A percentile compares a stretch with the other conserved stretches of the same genome.
Evolutionary conservation across 805 yeast genomes (phyloP).

Genomic region (Candida hungchunana): DNA sequence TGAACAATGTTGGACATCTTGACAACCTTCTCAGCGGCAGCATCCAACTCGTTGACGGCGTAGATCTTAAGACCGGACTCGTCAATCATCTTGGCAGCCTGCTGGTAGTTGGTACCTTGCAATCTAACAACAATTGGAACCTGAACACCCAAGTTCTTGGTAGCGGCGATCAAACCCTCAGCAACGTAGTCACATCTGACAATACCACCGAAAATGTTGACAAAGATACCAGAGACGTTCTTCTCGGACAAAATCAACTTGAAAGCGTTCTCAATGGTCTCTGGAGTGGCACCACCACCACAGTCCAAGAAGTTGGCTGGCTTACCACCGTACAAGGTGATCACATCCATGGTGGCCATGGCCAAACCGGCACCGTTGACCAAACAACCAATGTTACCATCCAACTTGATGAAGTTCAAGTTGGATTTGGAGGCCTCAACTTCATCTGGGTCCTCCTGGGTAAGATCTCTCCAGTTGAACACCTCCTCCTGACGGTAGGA

Average conservation of each 20-base stretch:
- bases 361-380: slow-evolving; percentile 99
- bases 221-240: slow-evolving; percentile 91
- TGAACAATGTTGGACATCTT: slow-evolving; percentile 46
- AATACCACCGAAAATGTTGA: slow-evolving; percentile 98
- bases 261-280: slow-evolving; percentile 96
- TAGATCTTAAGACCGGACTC: slow-evolving; percentile 91
- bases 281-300: slow-evolving; percentile 99
- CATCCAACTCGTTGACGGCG: slow-evolving; percentile 89
- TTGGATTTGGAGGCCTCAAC: slow-evolving; percentile 86
- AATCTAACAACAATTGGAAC: slow-evolving; percentile 97
- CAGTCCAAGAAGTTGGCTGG: slow-evolving; percentile 99
- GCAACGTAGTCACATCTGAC: slow-evolving; percentile 99
- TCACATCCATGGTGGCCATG: slow-evolving; percentile 99
- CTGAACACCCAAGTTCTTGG: slow-evolving; percentile 83
- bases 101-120: slow-evolving; percentile 94
- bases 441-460: slow-evolving; percentile 98
- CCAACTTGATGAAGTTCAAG: slow-evolving; percentile 93
- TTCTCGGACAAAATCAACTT: slow-evolving; percentile 85
- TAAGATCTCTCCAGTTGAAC: slow-evolving; percentile 92
- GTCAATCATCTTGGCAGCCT: slow-evolving; percentile 81
- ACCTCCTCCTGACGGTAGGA: slow-evolving; percentile 92
- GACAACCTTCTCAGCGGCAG: slow-evolving; percentile 95
- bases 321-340: slow-evolving; percentile 95
- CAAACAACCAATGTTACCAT: slow-evolving; percentile 97
- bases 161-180: slow-evolving; percentile 91